Percentiles rank a stretch among this genome's conserved stretches.
These are phyloP conservation scores for Aphanoascus verrucosus DNA, from an alignment of 2,329 filamentous ascomycete genomes.

Conservation along the genomic window DNA sequence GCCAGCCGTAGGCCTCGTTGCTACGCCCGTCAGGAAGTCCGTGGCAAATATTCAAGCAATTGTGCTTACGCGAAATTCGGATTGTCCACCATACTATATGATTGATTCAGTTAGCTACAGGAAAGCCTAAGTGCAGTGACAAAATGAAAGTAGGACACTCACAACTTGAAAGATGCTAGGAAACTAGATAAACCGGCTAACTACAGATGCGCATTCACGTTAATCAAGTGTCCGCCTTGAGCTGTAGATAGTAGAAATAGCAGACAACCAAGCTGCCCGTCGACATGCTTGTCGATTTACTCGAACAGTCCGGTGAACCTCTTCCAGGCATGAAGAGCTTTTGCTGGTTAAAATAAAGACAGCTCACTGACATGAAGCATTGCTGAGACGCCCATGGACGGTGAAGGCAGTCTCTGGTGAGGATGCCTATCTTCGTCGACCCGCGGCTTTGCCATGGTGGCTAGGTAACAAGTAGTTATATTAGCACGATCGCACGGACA, in stretches of 20 bases:
- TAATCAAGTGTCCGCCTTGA: constrained; percentile 17
- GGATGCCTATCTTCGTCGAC: constrained; percentile 26
- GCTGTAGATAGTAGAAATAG: constrained; percentile 3
- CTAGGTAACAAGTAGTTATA: neutral
- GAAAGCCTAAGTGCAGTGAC: neutral
- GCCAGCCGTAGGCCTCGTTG: constrained; percentile 51
- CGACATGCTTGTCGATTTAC: neutral
- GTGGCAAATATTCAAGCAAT: neutral
- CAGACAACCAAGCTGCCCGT: neutral
- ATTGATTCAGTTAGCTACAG: neutral
- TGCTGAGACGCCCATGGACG: constrained; percentile 34
- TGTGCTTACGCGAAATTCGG: constrained; percentile 33
- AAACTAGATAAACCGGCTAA: constrained; percentile 33
- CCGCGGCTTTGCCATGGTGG: neutral
- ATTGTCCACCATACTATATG: constrained; percentile 31
- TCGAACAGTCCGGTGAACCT: neutral
- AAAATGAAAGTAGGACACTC: constrained; percentile 15
- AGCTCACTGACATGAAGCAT: constrained; percentile 31
- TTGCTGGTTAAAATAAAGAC: neutral
- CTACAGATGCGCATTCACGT: neutral
- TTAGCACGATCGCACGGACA: too few species aligned
- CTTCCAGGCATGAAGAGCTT: neutral
- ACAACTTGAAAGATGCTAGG: constrained; percentile 38
- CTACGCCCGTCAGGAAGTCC: neutral
- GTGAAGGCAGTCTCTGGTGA: constrained; percentile 35